phyloP scores from a whole-genome alignment of 148 eudicot genomes.

The Agrostemma githago region DNA sequence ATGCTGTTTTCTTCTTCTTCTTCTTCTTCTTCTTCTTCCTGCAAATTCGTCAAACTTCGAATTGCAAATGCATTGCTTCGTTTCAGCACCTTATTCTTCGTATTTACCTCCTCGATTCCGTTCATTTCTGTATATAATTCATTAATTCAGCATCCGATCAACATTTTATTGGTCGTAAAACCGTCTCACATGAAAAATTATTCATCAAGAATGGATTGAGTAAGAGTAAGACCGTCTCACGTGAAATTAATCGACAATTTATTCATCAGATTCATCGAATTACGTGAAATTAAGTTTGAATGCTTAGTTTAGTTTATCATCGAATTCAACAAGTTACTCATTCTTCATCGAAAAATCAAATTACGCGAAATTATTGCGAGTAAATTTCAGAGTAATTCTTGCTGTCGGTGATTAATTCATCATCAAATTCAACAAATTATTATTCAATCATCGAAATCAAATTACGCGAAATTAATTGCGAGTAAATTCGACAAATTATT shows the following conservation, averaged over 20 bases:
- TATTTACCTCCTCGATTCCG: conserved; percentile 20
- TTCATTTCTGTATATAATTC: conserved; percentile 17
- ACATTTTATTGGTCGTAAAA: too few relatives aligned
- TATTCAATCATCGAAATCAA: not conserved
- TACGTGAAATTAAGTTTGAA: too few relatives aligned
- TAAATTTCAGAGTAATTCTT: too few relatives aligned
- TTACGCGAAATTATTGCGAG: too few relatives aligned
- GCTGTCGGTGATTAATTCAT: too few relatives aligned
- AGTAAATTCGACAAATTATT: not conserved
- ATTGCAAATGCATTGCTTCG: conserved; percentile 21
- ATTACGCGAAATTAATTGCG: too few relatives aligned
- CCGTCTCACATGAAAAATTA: not conserved
- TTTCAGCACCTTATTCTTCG: conserved; percentile 15
- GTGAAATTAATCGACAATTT: too few relatives aligned
- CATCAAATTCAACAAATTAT: not conserved
- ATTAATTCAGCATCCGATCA: not conserved
- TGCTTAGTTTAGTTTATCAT: too few relatives aligned
- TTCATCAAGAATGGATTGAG: not conserved
- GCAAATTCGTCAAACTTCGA: conserved; percentile 33
- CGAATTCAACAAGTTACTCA: too few relatives aligned
- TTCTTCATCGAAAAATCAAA: too few relatives aligned
- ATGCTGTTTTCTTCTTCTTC: conserved; percentile 24
- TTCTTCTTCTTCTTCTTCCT: conserved; percentile 29
- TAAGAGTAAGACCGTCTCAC: too few relatives aligned
- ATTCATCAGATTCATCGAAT: too few relatives aligned